Evolutionary conservation across 306 rosid species (phyloP).

Genomic region (Quillaja saponaria): DNA sequence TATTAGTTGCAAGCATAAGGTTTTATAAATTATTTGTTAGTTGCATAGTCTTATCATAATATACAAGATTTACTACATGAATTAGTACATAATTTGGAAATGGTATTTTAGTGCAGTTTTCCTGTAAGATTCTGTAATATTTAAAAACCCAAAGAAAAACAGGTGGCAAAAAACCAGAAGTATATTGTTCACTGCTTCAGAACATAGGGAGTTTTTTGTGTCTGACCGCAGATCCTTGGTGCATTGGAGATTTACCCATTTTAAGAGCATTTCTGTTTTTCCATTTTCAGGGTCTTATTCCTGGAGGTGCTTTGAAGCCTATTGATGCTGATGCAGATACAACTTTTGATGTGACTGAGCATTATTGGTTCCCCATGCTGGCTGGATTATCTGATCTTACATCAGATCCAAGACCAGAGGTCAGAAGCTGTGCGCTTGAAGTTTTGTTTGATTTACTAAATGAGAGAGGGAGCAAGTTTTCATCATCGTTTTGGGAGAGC

Average conservation of each 20-base stretch:
- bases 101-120: no score
- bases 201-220: background rate
- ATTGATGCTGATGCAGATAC: conserved; percentile 59
- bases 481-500: conserved; percentile 91
- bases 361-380: conserved; percentile 99
- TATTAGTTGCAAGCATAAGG: no score
- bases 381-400: conserved; percentile 99
- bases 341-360: conserved; percentile 82
- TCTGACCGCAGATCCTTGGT: background rate
- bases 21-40: no score
- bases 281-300: conserved; percentile 75
- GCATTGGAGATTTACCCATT: background rate
- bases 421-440: conserved; percentile 97
- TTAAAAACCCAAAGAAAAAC: no score
- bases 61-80: no score
- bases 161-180: no score
- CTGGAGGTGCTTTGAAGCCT: conserved; percentile 95
- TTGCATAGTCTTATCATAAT: no score
- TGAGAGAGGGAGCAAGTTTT: conserved; percentile 98
- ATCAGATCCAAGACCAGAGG: conserved; percentile 92
- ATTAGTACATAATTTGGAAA: no score
- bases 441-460: conserved; percentile 95
- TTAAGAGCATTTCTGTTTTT: conserved; percentile 31
- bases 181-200: background rate
- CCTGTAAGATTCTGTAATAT: no score